Percentiles rank a stretch among this genome's conserved stretches.
phyloP scores from a whole-genome alignment of 345 rosid genomes.

The Sonneratia alba region DNA sequence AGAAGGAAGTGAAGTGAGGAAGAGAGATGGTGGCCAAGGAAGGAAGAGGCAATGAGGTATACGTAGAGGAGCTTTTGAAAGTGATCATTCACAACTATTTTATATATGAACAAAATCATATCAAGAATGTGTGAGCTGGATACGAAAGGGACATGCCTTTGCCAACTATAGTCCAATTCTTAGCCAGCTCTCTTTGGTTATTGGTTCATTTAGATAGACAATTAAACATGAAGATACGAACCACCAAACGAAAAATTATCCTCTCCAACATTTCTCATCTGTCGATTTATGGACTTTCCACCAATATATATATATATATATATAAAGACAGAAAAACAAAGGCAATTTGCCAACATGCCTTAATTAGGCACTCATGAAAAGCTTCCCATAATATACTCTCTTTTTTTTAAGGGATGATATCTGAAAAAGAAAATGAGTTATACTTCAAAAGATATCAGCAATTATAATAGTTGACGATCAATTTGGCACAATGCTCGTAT shows the following conservation, averaged over 20 bases:
- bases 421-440: too few species aligned
- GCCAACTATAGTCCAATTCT: not conserved
- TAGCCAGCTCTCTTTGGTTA: too few species aligned
- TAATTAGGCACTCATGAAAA: too few species aligned
- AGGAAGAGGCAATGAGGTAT: not conserved
- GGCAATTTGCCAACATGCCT: too few species aligned
- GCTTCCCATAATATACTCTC: too few species aligned
- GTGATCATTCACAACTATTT: slow-evolving; percentile 4
- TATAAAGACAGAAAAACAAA: too few species aligned
- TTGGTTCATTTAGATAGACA: not conserved
- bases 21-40: not conserved
- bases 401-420: too few species aligned
- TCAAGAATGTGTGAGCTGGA: slow-evolving; percentile 38
- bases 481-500: too few species aligned
- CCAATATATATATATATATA: too few species aligned
- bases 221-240: slow-evolving; percentile 8
- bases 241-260: slow-evolving; percentile 4
- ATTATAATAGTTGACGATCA: too few species aligned
- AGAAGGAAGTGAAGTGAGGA: slow-evolving; percentile 2
- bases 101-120: slow-evolving; percentile 13
- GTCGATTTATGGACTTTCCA: slow-evolving; percentile 1
- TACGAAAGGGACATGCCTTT: slow-evolving; percentile 17
- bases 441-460: too few species aligned
- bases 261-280: slow-evolving; percentile 25
- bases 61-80: slow-evolving; percentile 13